Evolutionary conservation across 176 grass and related monocot genomes (phyloP), one percentile per base, ranked within the genome.

Genomic region (Ensete glaucum): DNA sequence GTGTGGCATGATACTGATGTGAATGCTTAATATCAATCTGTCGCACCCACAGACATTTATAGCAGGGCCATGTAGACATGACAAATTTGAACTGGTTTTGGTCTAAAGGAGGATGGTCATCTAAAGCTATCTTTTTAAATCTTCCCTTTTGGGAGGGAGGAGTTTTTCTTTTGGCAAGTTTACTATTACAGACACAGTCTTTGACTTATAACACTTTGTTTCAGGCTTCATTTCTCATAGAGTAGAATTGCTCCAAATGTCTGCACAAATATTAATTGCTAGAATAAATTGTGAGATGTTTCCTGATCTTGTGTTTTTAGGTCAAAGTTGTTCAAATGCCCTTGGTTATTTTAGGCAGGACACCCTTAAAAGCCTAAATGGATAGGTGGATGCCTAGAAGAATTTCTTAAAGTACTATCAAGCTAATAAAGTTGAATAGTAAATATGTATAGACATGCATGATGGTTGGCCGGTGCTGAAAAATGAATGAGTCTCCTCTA

Each of bases 401-500:
- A 5, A 60, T 72, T 13, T 34, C 11, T 29, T 75, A 12, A 17
- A n/a, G 29, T 14, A 27, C 55, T 51, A 43, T 43, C 34, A 43
- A 43, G 4, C 34, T 43, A 6, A 43, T 43, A 6, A 6, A 22
- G 69, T 13, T 77, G 75, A 67, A 57, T 50, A 26, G 4, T 64
- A 76, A 80, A 82, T 70, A 59, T 82, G n/a, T 20, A 1, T 17
- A 43, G 34, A 60, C 5, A 60, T 58, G 75, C 27, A 53, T 16
- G 50, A 52, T 29, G 49, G 23, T 89, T 55, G 29, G 25, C 1
- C 23, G 62, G n/a, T 60, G 57, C 14, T 60, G 8, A 60, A 19
- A 60, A 60, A 57, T 57, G 17, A 4, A 4, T 0, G 17, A 3
- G 3, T 57, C 12, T 15, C 15, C 16, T 56, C 54, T 56, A 3